Percentiles rank a stretch among this genome's conserved stretches.
phyloP scores from a whole-genome alignment of 108 stramenopile genomes.

The Bacterosira constricta region DNA sequence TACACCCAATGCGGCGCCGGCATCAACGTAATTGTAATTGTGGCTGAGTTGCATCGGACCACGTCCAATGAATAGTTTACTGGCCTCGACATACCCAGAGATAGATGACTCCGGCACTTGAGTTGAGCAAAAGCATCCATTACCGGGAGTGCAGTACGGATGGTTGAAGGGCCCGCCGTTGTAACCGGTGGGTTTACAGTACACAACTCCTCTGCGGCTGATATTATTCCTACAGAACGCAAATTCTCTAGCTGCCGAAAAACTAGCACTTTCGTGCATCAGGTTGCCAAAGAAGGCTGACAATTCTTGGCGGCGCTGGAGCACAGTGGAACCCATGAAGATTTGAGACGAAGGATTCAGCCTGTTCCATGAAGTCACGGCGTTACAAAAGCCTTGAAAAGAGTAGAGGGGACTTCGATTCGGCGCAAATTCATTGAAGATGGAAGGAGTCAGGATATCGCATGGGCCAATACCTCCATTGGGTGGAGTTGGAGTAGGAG shows the following conservation, averaged over 20 bases:
- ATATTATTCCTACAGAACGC: constrained; percentile 38
- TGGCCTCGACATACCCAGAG: constrained; percentile 36
- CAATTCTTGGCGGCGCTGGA: constrained; percentile 9
- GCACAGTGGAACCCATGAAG: constrained; percentile 12
- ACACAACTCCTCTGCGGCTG: constrained; percentile 13
- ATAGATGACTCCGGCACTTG: constrained; percentile 37
- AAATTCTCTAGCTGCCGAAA: constrained; percentile 33
- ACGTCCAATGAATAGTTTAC: constrained; percentile 18
- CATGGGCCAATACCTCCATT: constrained; percentile 30
- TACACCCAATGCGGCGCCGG: not conserved
- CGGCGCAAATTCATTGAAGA: constrained; percentile 23
- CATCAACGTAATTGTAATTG: constrained; percentile 34
- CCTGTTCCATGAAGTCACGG: constrained; percentile 20
- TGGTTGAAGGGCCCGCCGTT: constrained; percentile 12
- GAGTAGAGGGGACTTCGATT: constrained; percentile 9
- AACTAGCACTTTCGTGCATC: constrained; percentile 39
- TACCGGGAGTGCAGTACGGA: constrained; percentile 18
- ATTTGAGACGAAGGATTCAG: constrained; percentile 25
- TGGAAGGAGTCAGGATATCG: constrained; percentile 11
- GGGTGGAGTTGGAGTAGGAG: no score
- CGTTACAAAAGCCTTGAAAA: constrained; percentile 30
- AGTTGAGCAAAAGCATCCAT: constrained; percentile 39
- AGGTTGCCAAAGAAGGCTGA: constrained; percentile 42
- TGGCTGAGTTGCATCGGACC: constrained; percentile 33
- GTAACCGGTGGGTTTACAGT: constrained; percentile 50